Conservation (phyloP, 306 rosid species). For the Sophora flavescens region DNA sequence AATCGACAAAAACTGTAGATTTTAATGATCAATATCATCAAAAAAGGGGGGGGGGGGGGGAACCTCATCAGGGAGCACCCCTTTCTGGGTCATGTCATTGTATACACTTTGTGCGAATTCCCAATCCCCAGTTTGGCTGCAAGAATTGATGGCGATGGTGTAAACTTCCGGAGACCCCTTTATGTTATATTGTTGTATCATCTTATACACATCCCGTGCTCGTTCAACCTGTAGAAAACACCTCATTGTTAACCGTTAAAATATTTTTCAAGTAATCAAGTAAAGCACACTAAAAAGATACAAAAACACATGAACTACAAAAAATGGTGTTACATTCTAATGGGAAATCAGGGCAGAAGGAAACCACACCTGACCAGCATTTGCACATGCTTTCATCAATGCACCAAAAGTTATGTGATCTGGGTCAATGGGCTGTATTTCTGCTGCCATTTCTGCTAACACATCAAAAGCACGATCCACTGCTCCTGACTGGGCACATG, state of each 20-base stretch:
- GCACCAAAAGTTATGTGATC: constrained; percentile 95
- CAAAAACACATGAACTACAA: constrained; percentile 11
- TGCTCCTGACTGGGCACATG: constrained; percentile 96
- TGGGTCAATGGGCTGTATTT: constrained; percentile 84
- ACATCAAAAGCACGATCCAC: constrained; percentile 98
- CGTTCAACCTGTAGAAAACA: constrained; percentile 73
- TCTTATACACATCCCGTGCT: constrained; percentile 80
- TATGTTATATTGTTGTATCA: constrained; percentile 73
- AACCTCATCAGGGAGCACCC: constrained; percentile 93
- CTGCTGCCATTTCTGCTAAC: constrained; percentile 88
- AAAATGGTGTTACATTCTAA: constrained; percentile 16
- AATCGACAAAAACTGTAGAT: constrained; percentile 22
- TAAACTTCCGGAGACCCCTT: constrained; percentile 95
- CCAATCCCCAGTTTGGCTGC: constrained; percentile 94
- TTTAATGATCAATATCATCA: constrained; percentile 16
- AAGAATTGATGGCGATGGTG: constrained; percentile 90
- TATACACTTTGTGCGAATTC: constrained; percentile 76
- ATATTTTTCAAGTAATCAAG: constrained; percentile 43
- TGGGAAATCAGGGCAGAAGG: constrained; percentile 16
- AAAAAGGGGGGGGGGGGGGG: no score
- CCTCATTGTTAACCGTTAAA: constrained; percentile 16
- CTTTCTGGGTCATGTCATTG: constrained; percentile 78
- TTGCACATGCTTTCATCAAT: constrained; percentile 87
- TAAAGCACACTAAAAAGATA: constrained; percentile 23
- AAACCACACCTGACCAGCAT: constrained; percentile 84